Base-by-base conservation (phyloP, 441 rosid genomes). In the Arabidopsis lyrata region DNA sequence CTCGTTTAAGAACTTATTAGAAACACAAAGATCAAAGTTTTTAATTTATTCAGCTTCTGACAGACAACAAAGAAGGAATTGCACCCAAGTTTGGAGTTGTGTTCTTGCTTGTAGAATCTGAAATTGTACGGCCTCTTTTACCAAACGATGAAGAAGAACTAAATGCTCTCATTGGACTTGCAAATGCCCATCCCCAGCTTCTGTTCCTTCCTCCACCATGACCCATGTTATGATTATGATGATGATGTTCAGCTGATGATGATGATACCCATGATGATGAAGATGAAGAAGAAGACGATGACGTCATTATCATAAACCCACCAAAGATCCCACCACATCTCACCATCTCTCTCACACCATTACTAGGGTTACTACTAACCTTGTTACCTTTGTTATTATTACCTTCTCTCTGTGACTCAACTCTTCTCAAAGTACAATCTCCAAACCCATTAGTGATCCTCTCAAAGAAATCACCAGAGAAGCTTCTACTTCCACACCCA, bases 401-500 rank as follows among this genome's bases (percentile, higher is more conserved):
- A 77, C 93, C 97, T 86, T 94, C 99, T 56, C 99, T 85, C 16
- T 95, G 98, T 0, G 99, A 95, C 65, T 90, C 98, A 3, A 92
- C 98, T 76, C 99, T 83, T 49, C 98, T 81, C 14, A 92, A 82
- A 20, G 98, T 83, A 80, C 99, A 95, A 78, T 95, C 99, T 7
- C 99, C 99, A 32, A 95, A 88, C 61, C 98, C 98, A 29, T 94
- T 95, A 3, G 99, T 90, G 72, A 95, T 88, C 78, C 97, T 92
- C 77, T 92, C 98, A 12, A 95, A 92, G 78, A 95, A 92, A 57
- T 95, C 99, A 12, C 99, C 99, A 0, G 97, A 92, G 78, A 95
- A 95, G 81, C 99, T 95, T 78, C 96, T 76, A 88, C 95, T 92
- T 41, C 98, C 99, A 61, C 99, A 95, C 8, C 99, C 98, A 6